phyloP scores from a whole-genome alignment of 2,329 filamentous ascomycete species.

The Apiospora aurea region DNA sequence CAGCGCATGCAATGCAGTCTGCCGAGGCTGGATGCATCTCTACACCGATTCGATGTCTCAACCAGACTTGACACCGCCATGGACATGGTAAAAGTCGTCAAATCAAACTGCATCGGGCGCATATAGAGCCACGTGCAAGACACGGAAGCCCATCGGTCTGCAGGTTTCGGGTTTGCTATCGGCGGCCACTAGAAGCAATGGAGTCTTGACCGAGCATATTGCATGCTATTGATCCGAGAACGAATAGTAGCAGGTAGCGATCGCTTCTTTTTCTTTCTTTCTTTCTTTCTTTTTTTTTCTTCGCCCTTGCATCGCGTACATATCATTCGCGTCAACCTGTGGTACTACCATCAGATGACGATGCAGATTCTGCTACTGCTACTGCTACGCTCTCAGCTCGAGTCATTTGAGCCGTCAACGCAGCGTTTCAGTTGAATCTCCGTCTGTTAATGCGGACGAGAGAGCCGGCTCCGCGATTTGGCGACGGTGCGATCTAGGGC shows the following conservation, averaged over 20 bases:
- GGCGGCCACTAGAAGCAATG: background rate
- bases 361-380: background rate
- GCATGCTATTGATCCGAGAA: background rate
- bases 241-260: background rate
- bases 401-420: background rate
- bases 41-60: background rate
- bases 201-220: background rate
- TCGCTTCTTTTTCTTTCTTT: background rate
- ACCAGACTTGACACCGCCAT: background rate
- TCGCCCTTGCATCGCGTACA: background rate
- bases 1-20: background rate
- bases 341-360: background rate
- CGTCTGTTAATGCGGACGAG: background rate
- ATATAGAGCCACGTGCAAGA: conserved; percentile 7
- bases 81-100: background rate
- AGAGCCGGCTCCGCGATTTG: background rate
- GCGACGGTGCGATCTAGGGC: background rate
- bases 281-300: background rate
- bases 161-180: background rate
- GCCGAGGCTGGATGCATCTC: background rate
- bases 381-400: background rate
- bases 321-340: background rate
- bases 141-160: background rate
- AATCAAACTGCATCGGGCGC: background rate
- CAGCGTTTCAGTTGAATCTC: conserved; percentile 14